Percentiles rank a stretch among this genome's conserved stretches.
phyloP scores from a whole-genome alignment of 176 grass and related monocot species.

The Eremochloa ophiuroides region DNA sequence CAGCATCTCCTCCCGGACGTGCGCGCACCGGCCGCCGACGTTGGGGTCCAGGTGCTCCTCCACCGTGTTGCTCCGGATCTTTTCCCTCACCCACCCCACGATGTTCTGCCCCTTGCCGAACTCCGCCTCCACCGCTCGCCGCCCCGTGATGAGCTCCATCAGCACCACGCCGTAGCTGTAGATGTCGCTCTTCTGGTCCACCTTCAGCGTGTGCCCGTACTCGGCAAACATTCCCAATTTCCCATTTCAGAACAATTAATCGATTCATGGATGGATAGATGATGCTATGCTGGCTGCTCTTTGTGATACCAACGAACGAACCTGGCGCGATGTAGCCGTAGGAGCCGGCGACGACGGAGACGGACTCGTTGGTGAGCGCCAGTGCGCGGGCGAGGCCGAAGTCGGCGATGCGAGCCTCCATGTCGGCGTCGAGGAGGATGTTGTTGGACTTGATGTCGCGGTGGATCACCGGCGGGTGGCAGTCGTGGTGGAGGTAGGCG shows the following conservation, averaged over 20 bases:
- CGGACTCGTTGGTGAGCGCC: conserved; percentile 40
- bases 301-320: neutral
- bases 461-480: conserved; percentile 87
- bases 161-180: conserved; percentile 96
- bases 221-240: conserved; percentile 30
- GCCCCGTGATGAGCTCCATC: conserved; percentile 85
- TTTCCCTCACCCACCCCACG: conserved; percentile 79
- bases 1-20: conserved; percentile 95
- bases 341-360: conserved; percentile 83
- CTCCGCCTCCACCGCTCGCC: conserved; percentile 63
- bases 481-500: conserved; percentile 93
- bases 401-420: conserved; percentile 83
- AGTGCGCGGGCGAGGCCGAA: conserved; percentile 78
- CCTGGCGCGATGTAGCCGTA: conserved; percentile 98
- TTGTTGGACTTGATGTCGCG: conserved; percentile 97
- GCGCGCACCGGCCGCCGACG: conserved; percentile 63
- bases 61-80: conserved; percentile 51
- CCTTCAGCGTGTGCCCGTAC: conserved; percentile 94
- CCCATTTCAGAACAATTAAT: neutral
- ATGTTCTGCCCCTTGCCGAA: conserved; percentile 81
- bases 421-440: conserved; percentile 75
- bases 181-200: conserved; percentile 97
- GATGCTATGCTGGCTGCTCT: too few species aligned
- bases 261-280: neutral
- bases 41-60: conserved; percentile 55